Conservation (phyloP, 2,329 filamentous ascomycete species). For the Verticillium tricorpus region DNA sequence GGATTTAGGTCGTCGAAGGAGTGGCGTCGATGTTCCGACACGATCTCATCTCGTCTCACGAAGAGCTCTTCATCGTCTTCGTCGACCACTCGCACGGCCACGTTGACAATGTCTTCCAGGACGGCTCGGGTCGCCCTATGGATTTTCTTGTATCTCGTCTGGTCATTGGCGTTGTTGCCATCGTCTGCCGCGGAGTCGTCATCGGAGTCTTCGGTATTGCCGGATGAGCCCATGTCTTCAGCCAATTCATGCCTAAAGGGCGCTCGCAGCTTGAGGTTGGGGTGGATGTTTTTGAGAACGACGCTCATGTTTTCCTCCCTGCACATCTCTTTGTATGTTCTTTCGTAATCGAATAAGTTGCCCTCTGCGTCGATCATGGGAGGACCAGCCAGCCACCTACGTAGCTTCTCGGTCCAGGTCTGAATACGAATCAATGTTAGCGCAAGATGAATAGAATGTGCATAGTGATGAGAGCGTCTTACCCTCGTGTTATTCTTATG, state of each 20-base stretch:
- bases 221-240: neutral
- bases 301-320: conserved; percentile 29
- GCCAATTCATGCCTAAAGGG: neutral
- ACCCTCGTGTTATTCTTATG: neutral
- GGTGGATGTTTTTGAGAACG: conserved; percentile 17
- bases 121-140: neutral
- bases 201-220: neutral
- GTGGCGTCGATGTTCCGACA: neutral
- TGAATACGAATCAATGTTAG: neutral
- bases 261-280: conserved; percentile 18
- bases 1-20: conserved; percentile 7
- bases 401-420: conserved; percentile 6
- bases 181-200: too few species aligned
- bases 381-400: neutral
- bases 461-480: neutral
- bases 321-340: conserved; percentile 20
- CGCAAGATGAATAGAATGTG: neutral
- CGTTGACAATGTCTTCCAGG: neutral
- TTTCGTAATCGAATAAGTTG: conserved; percentile 2
- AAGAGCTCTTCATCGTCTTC: conserved; percentile 2
- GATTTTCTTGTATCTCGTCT: neutral
- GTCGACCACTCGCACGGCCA: too few species aligned
- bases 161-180: neutral
- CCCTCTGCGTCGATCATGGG: neutral
- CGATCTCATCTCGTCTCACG: neutral